Percentiles rank a stretch among this genome's conserved stretches.
Evolutionary conservation across 148 eudicot genomes (phyloP).

Genomic region (Diospyros kaki): DNA sequence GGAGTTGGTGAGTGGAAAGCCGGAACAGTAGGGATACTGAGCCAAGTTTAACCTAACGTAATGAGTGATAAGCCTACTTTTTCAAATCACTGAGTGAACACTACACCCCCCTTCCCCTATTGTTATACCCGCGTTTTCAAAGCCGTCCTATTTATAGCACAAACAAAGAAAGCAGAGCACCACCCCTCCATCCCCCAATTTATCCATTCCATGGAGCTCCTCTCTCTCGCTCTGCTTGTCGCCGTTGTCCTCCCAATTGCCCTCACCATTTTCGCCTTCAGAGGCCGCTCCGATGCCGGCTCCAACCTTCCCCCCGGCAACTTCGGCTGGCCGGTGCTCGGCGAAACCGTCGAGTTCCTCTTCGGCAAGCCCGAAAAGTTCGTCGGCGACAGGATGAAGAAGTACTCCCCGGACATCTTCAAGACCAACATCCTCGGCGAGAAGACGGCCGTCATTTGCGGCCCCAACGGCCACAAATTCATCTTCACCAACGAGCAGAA

Average conservation of each 20-base stretch:
- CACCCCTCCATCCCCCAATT: no score
- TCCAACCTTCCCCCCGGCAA: conserved; percentile 30
- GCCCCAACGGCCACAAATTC: conserved; percentile 38
- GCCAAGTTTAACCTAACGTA: no score
- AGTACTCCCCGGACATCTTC: conserved; percentile 25
- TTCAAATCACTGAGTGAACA: no score
- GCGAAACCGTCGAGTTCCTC: conserved; percentile 34
- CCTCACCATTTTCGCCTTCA: conserved; percentile 2
- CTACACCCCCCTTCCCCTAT: no score
- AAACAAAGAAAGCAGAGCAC: no score
- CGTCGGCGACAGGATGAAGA: conserved; percentile 23
- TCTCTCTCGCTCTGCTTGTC: background rate
- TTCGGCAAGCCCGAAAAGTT: conserved; percentile 37
- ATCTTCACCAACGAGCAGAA: conserved; percentile 48
- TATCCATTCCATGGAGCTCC: conserved; percentile 3
- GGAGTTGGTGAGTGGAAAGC: no score
- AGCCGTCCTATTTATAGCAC: no score
- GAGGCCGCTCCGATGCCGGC: background rate
- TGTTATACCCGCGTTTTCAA: no score
- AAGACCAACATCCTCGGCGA: conserved; percentile 37
- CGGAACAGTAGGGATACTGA: no score
- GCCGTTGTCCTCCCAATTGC: background rate
- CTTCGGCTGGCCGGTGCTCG: conserved; percentile 42
- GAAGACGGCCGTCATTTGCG: conserved; percentile 27
- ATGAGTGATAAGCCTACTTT: no score